Percentiles rank a stretch among this genome's conserved stretches.
Conservation (phyloP, 345 rosid genomes). For the Eutrema heterophyllum region DNA sequence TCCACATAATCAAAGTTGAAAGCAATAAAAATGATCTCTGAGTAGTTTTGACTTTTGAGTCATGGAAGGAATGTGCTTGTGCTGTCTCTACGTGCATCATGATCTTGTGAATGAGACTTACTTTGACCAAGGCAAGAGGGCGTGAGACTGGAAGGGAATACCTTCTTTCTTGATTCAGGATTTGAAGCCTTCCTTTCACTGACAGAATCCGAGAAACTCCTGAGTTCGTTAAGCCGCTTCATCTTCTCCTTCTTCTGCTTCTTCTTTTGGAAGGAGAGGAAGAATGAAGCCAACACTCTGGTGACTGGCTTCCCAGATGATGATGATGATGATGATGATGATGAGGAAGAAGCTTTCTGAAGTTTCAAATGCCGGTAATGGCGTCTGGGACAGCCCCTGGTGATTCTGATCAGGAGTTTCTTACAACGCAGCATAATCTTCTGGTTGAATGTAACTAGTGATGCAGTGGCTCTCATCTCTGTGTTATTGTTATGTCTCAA, state of each 20-base stretch:
- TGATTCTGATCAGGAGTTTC: slow-evolving; percentile 17
- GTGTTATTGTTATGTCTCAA: not conserved
- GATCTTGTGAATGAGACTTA: slow-evolving; percentile 19
- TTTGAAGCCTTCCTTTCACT: not conserved
- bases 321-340: not conserved
- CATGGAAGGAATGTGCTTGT: slow-evolving; percentile 24
- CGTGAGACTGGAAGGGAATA: slow-evolving; percentile 8
- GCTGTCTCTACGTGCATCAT: slow-evolving; percentile 26
- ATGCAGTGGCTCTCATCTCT: slow-evolving; percentile 17
- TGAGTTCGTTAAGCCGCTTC: slow-evolving; percentile 30
- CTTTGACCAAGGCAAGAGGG: slow-evolving; percentile 20
- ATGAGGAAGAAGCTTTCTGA: not conserved
- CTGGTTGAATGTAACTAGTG: slow-evolving; percentile 18
- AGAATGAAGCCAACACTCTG: slow-evolving; percentile 22
- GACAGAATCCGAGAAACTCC: slow-evolving; percentile 24
- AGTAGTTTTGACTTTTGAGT: not conserved
- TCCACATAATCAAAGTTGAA: not conserved
- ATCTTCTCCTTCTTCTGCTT: slow-evolving; percentile 29
- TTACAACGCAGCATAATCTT: slow-evolving; percentile 13
- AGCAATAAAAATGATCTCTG: not conserved
- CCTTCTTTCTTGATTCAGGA: slow-evolving; percentile 16
- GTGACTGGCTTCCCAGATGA: slow-evolving; percentile 15
- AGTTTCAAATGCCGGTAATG: slow-evolving; percentile 25
- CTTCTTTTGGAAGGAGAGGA: slow-evolving; percentile 26
- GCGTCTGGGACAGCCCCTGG: slow-evolving; percentile 11